phyloP scores from a whole-genome alignment of 306 rosid genomes.

The Sicyos edulis region DNA sequence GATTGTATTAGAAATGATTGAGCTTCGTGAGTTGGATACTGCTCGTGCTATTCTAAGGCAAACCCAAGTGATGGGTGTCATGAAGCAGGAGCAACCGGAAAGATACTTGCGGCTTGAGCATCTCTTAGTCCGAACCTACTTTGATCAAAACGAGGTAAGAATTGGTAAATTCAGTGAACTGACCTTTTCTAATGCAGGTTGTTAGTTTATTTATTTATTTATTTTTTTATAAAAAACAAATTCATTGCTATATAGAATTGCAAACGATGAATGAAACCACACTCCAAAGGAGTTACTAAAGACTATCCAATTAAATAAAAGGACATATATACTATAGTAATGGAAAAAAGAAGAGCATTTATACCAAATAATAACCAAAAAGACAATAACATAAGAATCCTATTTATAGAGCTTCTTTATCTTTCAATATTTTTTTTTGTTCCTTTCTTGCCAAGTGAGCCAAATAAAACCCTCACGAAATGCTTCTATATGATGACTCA shows the following conservation, averaged over 20 bases:
- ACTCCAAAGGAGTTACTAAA: neutral
- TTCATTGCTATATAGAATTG: neutral
- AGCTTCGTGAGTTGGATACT: constrained; percentile 94
- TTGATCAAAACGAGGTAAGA: constrained; percentile 90
- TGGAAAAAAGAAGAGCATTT: neutral
- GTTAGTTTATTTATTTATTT: neutral
- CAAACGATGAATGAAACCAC: neutral
- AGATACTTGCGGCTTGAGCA: constrained; percentile 98
- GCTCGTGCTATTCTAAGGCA: constrained; percentile 93
- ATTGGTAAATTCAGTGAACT: constrained; percentile 4
- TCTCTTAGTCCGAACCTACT: constrained; percentile 91
- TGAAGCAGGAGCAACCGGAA: constrained; percentile 99
- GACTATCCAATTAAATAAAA: neutral
- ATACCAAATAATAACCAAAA: neutral
- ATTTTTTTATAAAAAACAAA: neutral
- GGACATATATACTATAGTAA: neutral
- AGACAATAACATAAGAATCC: neutral
- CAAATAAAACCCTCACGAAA: too few species aligned
- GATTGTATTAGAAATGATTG: constrained; percentile 99
- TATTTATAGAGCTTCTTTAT: too few species aligned
- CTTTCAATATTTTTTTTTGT: too few species aligned
- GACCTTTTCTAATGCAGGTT: neutral
- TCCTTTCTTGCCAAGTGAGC: too few species aligned
- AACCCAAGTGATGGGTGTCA: constrained; percentile 98
- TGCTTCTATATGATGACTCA: too few species aligned